Percentiles rank a stretch among this genome's conserved stretches.
Evolutionary conservation across 1,284 basidiomycete genomes (phyloP).

Genomic region (Hortiboletus rubellus): DNA sequence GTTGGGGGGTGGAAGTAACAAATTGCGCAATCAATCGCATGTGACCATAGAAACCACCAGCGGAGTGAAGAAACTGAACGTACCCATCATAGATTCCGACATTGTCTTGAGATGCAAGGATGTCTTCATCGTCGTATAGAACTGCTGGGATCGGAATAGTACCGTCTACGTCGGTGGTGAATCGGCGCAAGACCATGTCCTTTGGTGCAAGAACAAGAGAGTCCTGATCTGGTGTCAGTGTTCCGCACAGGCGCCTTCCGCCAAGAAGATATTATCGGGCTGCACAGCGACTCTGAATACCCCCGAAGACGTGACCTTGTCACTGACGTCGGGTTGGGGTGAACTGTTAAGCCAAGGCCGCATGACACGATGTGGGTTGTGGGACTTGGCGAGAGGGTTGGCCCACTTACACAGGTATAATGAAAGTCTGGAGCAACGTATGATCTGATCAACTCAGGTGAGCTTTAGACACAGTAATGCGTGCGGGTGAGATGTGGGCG

Average conservation of each 20-base stretch:
- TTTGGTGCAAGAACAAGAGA: conserved; percentile 2
- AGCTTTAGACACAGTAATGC: conserved; percentile 18
- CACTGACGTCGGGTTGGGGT: conserved; percentile 6
- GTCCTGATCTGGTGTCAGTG: neutral
- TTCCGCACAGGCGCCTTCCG: neutral
- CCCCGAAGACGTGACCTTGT: conserved; percentile 13
- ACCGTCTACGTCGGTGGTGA: conserved; percentile 60
- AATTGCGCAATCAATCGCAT: conserved; percentile 15
- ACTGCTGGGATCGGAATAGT: conserved; percentile 72
- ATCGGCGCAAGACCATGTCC: conserved; percentile 54
- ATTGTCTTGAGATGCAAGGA: conserved; percentile 69
- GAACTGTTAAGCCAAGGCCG: conserved; percentile 6
- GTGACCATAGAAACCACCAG: conserved; percentile 19
- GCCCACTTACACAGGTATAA: conserved; percentile 14
- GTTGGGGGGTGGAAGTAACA: conserved; percentile 33
- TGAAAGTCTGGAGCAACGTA: conserved; percentile 1
- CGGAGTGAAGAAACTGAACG: conserved; percentile 30
- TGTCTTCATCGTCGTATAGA: conserved; percentile 77
- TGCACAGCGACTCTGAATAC: conserved; percentile 9
- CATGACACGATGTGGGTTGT: conserved; percentile 9
- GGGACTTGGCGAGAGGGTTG: conserved; percentile 10
- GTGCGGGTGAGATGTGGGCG: conserved; percentile 8
- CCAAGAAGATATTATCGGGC: conserved; percentile 1
- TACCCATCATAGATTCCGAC: conserved; percentile 93
- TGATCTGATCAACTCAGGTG: conserved; percentile 21